Conservation (phyloP, 75 land plant genomes). For the Pinus taeda region DNA sequence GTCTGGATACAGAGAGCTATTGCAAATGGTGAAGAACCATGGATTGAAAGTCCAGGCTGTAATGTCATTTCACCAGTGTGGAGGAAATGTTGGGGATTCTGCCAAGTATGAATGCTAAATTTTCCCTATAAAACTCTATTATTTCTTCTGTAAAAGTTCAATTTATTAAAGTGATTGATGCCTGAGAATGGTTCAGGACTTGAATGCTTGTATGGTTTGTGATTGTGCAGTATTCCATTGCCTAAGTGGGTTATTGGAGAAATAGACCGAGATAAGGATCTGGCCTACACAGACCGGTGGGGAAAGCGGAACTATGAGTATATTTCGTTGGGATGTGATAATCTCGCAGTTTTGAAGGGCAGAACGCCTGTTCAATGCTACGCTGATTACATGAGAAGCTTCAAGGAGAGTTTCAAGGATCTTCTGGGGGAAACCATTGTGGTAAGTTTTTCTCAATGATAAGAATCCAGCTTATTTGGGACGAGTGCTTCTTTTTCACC, state of each 20-base stretch:
- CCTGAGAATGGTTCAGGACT: neutral
- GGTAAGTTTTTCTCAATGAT: slow-evolving; percentile 27
- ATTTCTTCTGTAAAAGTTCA: no score
- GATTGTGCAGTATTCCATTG: slow-evolving; percentile 65
- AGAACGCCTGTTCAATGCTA: slow-evolving; percentile 86
- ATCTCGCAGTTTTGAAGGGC: slow-evolving; percentile 75
- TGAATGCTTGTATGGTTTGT: neutral
- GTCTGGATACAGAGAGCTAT: slow-evolving; percentile 72
- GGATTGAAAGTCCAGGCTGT: slow-evolving; percentile 93
- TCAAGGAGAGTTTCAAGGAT: slow-evolving; percentile 64
- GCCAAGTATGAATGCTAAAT: slow-evolving; percentile 22
- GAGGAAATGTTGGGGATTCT: slow-evolving; percentile 93
- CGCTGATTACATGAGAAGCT: slow-evolving; percentile 88
- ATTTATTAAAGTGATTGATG: no score
- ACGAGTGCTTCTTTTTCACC: no score
- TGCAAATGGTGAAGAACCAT: slow-evolving; percentile 71
- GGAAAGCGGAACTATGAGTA: slow-evolving; percentile 85
- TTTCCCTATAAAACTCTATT: neutral
- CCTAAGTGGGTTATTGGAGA: slow-evolving; percentile 85
- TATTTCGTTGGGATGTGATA: slow-evolving; percentile 82
- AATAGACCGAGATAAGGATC: slow-evolving; percentile 61
- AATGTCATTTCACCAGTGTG: slow-evolving; percentile 95
- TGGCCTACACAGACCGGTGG: slow-evolving; percentile 80
- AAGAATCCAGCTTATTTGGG: no score
- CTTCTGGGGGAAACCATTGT: slow-evolving; percentile 76